Evolutionary conservation across 805 yeast species (phyloP).

Genomic region (Yamadazyma scolyti): DNA sequence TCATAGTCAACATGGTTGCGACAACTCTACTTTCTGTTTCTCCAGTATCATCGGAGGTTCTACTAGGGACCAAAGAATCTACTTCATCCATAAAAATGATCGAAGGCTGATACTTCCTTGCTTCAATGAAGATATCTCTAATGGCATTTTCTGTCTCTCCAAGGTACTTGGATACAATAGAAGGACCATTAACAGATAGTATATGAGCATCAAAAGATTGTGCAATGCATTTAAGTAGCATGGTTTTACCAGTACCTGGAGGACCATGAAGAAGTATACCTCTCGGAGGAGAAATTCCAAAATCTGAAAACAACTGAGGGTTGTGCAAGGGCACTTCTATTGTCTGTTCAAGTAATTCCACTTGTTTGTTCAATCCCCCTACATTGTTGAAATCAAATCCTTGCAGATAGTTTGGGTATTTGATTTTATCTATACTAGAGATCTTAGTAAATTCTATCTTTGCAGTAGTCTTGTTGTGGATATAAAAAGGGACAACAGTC

Average conservation of each 20-base stretch:
- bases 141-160: conserved; percentile 92
- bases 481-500: conserved; percentile 34
- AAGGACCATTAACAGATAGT: conserved; percentile 82
- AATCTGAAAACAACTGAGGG: conserved; percentile 73
- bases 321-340: conserved; percentile 77
- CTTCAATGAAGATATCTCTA: conserved; percentile 82
- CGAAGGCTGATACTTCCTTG: conserved; percentile 79
- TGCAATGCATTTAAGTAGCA: conserved; percentile 81
- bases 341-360: conserved; percentile 57
- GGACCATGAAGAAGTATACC: conserved; percentile 95
- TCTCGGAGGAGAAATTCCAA: conserved; percentile 89
- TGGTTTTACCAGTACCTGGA: conserved; percentile 95
- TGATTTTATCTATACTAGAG: conserved; percentile 10
- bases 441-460: conserved; percentile 2
- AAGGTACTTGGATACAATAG: conserved; percentile 84
- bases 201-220: conserved; percentile 78
- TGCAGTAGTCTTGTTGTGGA: conserved; percentile 32
- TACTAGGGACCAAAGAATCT: conserved; percentile 84
- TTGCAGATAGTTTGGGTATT: conserved; percentile 44
- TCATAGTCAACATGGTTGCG: conserved; percentile 76
- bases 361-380: conserved; percentile 75
- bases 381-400: conserved; percentile 48
- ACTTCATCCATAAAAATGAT: conserved; percentile 89
- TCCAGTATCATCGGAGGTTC: conserved; percentile 81
- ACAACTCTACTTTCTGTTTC: conserved; percentile 90